Base-by-base conservation (phyloP, 495 filamentous ascomycete genomes). In the Bombardia bombarda region DNA sequence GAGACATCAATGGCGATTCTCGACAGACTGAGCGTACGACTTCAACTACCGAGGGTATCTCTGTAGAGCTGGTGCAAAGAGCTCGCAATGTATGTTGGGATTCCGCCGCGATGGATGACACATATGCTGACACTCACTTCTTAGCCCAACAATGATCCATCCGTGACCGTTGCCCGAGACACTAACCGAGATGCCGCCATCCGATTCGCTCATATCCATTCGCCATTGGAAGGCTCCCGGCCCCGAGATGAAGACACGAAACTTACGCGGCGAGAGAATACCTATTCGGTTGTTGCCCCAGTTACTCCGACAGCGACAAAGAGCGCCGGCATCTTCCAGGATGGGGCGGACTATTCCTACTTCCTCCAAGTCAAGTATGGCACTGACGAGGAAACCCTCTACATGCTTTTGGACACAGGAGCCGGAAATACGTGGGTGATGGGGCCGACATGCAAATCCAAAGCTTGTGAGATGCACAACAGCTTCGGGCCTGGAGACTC, bases 401-500 rank as follows among this genome's bases (percentile, higher is more conserved):
- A 79, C 61, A 77, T 94, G 72, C 72, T 87, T 30, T 53, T 94
- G 23, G 87, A 94, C 57, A 86, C 85, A 13, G 87, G 86, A 18
- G 82, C 84, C 7, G 74, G 78, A 17, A 82, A 80, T 52, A 84
- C 79, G 8, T 94, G 87, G 87, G 73, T 92, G 20, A 87, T 87
- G 68, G 72, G 75, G 18, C 63, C 77, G 9, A 56, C 69, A 25
- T 94, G 87, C 65, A 69, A 59, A 16, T 70, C 74, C 3, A 52
- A 55, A 17, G 72, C 81, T 16, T 94, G 87, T 52, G 50, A 54
- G 22, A 58, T 62, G 33, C 87, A 92, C 58, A 75, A 82, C 49
- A 78, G 67, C 0, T 90, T 85, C 56, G 79, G 80, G 23, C 52
- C 67, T 1, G 55, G 61, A 2, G 68, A 78, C 32, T 90, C 85